phyloP scores from a whole-genome alignment of 495 filamentous ascomycete genomes.

The Aspergillus diversus region DNA sequence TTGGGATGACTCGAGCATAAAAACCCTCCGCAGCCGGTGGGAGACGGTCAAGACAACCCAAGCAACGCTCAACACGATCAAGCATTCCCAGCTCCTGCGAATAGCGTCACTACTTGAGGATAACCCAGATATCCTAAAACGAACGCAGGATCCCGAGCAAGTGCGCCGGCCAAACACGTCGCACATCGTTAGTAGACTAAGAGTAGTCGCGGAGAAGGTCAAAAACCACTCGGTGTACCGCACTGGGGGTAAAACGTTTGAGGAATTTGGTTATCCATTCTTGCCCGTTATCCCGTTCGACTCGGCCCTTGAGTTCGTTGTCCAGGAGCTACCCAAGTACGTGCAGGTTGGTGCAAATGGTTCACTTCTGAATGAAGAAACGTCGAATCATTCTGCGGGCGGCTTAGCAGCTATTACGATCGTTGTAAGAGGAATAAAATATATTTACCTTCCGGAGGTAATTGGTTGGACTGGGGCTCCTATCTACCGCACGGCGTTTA shows the following conservation, averaged over 20 bases:
- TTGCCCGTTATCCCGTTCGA: not conserved
- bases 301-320: not conserved
- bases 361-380: not conserved
- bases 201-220: not conserved
- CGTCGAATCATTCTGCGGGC: not conserved
- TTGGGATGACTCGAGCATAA: not conserved
- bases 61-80: slow-evolving; percentile 3
- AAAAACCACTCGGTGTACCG: not conserved
- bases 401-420: not conserved
- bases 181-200: slow-evolving; percentile 19
- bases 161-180: slow-evolving; percentile 20
- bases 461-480: not conserved
- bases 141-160: slow-evolving; percentile 26
- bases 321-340: not conserved
- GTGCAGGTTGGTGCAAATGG: not conserved
- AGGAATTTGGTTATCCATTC: not conserved
- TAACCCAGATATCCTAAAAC: slow-evolving; percentile 31
- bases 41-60: slow-evolving; percentile 15
- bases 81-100: slow-evolving; percentile 18
- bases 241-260: not conserved
- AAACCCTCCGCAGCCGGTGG: slow-evolving; percentile 8
- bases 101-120: slow-evolving; percentile 23
- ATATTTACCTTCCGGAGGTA: not conserved
- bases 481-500: slow-evolving; percentile 2
- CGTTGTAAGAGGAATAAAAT: not conserved